Evolutionary conservation across 1,284 basidiomycete species (phyloP), one percentile per base, ranked within the genome.

Genomic region (Puccinia hordei): DNA sequence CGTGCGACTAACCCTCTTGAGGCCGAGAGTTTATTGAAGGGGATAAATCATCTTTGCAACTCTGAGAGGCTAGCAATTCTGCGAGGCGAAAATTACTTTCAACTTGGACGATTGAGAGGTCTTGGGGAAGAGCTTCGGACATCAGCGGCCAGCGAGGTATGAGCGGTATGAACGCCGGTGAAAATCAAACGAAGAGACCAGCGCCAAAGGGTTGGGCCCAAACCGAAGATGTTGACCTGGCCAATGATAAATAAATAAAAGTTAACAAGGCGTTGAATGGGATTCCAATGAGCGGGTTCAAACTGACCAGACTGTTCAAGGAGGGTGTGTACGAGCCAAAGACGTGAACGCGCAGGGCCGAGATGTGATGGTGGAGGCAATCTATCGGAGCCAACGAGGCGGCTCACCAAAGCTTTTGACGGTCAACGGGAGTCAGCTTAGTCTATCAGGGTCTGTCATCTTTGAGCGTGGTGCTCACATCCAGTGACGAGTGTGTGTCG

Each of bases 1-100:
- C 17, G 30, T 30, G 49, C 46, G n/a, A 53, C 68, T 46, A 8
- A 71, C 68, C 68, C 24, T 71, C 68, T 51, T 71, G 41, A 30
- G n/a, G 22, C 35, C 19, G 17, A 35, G 44, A 24, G 68, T 15
- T 51, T 27, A 38, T n/a, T 3, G 17, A 35, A 35, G 10, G 24
- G 35, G 33, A 65, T 8, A 15, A 10, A 30, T 27, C 24, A 53
- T 53, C 68, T 2, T 5, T 8, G 19, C 46, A 44, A 53, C 68
- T 53, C 5, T 12, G 30, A 22, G 46, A 46, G 4, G 68, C 68
- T 30, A 71, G 49, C 19, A 38, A 71, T 38, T 71, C 68, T n/a
- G 68, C 68, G 1, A 53, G 46, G 44, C 24, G 17, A 35, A 71
- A 30, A 27, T 71, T 71, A 27, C 19, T 35, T 38, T n/a, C 4